Conservation (phyloP, 495 filamentous ascomycete genomes). For the Aspergillus biplanus region DNA sequence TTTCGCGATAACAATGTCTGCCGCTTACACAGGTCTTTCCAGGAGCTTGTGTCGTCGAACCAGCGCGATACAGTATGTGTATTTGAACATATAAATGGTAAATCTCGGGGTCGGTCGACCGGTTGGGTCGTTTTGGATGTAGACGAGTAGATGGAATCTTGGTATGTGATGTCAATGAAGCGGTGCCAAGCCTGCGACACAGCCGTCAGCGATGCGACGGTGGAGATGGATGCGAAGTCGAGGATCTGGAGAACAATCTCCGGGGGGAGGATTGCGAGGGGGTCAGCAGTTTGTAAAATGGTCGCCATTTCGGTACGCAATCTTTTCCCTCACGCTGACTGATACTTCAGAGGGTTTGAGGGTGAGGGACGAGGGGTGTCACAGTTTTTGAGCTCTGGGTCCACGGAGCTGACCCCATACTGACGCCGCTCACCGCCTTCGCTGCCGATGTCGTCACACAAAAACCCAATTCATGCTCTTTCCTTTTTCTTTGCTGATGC, state of each 20-base stretch:
- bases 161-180: constrained; percentile 47
- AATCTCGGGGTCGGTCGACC: constrained; percentile 20
- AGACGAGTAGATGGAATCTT: constrained; percentile 43
- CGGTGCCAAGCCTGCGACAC: constrained; percentile 44
- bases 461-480: no score
- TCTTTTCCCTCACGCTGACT: no score
- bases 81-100: not conserved
- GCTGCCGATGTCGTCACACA: no score
- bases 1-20: constrained; percentile 41
- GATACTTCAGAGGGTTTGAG: no score
- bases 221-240: constrained; percentile 38
- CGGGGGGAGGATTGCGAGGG: constrained; percentile 38
- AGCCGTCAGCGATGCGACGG: constrained; percentile 37
- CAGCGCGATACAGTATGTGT: constrained; percentile 24
- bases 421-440: no score
- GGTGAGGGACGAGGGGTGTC: no score
- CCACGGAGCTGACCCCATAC: no score
- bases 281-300: constrained; percentile 23
- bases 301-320: no score
- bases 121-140: constrained; percentile 1
- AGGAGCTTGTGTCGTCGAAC: constrained; percentile 34
- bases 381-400: no score
- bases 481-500: no score
- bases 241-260: constrained; percentile 43
- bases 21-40: constrained; percentile 44